Base-by-base conservation (phyloP, 164 flowering plant species). In the Chimonanthus praecox region DNA sequence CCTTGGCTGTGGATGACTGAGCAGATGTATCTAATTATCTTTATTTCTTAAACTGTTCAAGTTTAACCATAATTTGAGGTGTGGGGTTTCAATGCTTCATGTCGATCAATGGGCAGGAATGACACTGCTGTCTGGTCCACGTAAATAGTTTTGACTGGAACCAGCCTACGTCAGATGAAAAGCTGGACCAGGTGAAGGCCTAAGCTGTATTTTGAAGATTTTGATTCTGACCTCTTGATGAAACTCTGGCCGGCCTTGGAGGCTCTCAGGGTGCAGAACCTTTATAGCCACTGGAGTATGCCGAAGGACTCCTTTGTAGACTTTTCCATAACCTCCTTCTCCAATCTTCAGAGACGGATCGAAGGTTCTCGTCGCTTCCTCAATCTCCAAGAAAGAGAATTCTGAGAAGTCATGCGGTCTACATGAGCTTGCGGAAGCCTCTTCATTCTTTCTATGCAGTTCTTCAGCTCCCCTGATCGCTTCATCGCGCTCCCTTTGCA, bases 291-390 rank as follows among this genome's bases (percentile, higher is more conserved):
- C 97, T 60, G 77, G 78, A 2, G 89, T 92, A 64, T 86, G 85
- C 7, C 89, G 91, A 75, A 95, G 80, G 7, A 73, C 1, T 58
- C 94, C 97, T 77, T 73, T 88, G 60, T 84, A 92, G 6, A 90
- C 91, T 72, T 85, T 87, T 48, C 97, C 94, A 83, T 86, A 90
- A 16, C 92, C 97, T 48, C 97, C 98, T 87, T 88, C 90, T 9
- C 97, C 94, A 72, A 95, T 90, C 83, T 85, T 87, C 74, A 84
- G 73, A 2, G 86, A 81, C 21, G 83, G 78, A 73, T 88, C 81
- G 76, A 90, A 91, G 69, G 73, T 67, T 3, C 45, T 67, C 49
- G 98, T 95, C 2, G 97, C 98, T 75, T 85, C 85, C 74, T 84
- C 84, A 69, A 95, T 83, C 72, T 92, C 98, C 9, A 66, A 73